These are phyloP conservation scores for Astrocystis sublimbata DNA, from an alignment of 495 filamentous ascomycete species.

Conservation along the genomic window DNA sequence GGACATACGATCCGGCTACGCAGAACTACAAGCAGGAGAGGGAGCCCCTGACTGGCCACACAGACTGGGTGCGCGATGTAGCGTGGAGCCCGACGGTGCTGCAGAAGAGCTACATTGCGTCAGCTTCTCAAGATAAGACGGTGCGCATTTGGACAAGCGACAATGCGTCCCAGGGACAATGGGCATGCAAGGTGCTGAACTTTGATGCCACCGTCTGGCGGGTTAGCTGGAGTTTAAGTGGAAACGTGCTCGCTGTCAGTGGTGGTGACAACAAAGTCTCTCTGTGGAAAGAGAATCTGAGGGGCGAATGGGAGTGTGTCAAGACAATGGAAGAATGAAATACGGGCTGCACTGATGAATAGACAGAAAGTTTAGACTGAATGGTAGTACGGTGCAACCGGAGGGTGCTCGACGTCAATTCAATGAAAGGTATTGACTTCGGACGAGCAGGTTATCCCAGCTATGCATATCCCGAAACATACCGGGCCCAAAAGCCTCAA, in stretches of 20 bases:
- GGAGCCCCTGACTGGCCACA: conserved; percentile 70
- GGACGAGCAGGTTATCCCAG: background rate
- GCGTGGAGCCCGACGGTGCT: conserved; percentile 94
- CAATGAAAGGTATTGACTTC: background rate
- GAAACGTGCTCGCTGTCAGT: conserved; percentile 92
- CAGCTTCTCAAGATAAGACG: conserved; percentile 92
- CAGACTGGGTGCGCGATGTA: conserved; percentile 97
- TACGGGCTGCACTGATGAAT: background rate
- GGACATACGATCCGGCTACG: conserved; percentile 58
- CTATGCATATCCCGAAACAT: background rate
- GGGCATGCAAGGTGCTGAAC: conserved; percentile 78
- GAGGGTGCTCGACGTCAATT: background rate
- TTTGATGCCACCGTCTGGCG: conserved; percentile 93
- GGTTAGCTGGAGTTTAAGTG: conserved; percentile 96
- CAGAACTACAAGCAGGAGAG: conserved; percentile 56
- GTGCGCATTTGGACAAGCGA: conserved; percentile 94
- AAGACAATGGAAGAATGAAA: conserved; percentile 90
- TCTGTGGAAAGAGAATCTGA: conserved; percentile 81
- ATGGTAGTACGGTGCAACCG: background rate
- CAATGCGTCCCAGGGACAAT: conserved; percentile 60
- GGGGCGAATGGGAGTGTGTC: conserved; percentile 87
- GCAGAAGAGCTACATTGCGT: conserved; percentile 92
- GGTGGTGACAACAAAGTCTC: conserved; percentile 96
- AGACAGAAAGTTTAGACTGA: conserved; percentile 10
- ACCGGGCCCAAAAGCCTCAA: background rate